A percentile compares a stretch with the other conserved stretches of the same genome.
Evolutionary conservation across 768 basidiomycete genomes (phyloP).

Genomic region (Panaeolus cyanescens): DNA sequence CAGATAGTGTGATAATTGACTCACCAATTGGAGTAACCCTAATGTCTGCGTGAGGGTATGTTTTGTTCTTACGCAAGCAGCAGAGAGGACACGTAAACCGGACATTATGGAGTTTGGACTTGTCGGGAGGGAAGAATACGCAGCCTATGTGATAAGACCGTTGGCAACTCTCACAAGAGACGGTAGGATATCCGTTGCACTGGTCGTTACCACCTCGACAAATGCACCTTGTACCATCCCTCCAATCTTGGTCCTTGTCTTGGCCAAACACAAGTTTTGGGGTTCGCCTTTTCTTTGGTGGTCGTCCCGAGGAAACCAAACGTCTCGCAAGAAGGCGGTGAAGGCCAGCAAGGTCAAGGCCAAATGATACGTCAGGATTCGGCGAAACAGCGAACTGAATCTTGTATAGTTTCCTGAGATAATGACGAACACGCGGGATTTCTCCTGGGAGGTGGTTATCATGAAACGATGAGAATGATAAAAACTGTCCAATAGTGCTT

Average conservation of each 20-base stretch:
- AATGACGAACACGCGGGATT: slow-evolving; percentile 83
- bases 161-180: slow-evolving; percentile 68
- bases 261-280: slow-evolving; percentile 74
- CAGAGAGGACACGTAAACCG: slow-evolving; percentile 78
- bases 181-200: slow-evolving; percentile 59
- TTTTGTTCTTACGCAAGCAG: slow-evolving; percentile 70
- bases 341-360: slow-evolving; percentile 78
- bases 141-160: slow-evolving; percentile 74
- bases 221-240: slow-evolving; percentile 78
- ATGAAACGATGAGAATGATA: slow-evolving; percentile 68
- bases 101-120: slow-evolving; percentile 25
- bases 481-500: slow-evolving; percentile 76
- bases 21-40: slow-evolving; percentile 58
- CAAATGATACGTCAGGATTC: slow-evolving; percentile 78
- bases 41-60: slow-evolving; percentile 75
- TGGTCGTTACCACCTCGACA: slow-evolving; percentile 71
- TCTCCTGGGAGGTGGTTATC: slow-evolving; percentile 76
- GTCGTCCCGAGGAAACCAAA: slow-evolving; percentile 18
- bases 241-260: slow-evolving; percentile 73
- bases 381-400: slow-evolving; percentile 89
- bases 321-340: slow-evolving; percentile 80
- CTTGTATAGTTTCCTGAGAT: slow-evolving; percentile 88
- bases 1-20: slow-evolving; percentile 30
- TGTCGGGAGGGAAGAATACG: slow-evolving; percentile 68
- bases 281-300: slow-evolving; percentile 58